Conservation (phyloP, 1,284 basidiomycete species). For the Pascua sp. region DNA sequence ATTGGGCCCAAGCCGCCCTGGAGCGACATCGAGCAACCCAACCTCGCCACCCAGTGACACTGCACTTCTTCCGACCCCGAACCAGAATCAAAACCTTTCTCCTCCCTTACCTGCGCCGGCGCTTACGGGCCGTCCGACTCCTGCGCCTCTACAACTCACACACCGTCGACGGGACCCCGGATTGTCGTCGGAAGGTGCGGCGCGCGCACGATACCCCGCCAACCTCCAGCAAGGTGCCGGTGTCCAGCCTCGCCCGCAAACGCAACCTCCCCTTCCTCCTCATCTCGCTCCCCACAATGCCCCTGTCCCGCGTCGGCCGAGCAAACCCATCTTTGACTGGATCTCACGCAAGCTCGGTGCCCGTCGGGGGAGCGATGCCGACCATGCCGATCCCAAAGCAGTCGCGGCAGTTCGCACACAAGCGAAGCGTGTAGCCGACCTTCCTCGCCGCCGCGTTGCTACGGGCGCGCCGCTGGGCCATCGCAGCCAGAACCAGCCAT, state of each 20-base stretch:
- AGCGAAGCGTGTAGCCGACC: not conserved
- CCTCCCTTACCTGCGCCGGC: not conserved
- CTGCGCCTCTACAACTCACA: not conserved
- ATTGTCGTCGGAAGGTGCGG: not conserved
- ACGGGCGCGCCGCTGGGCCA: conserved; percentile 36
- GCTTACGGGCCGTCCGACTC: not conserved
- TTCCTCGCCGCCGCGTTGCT: not conserved
- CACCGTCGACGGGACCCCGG: conserved; percentile 1
- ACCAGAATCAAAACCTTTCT: too few relatives aligned
- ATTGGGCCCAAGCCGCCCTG: too few relatives aligned
- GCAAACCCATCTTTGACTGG: conserved; percentile 84
- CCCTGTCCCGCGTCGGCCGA: conserved; percentile 2
- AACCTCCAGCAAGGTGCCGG: too few relatives aligned
- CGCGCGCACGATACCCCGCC: not conserved
- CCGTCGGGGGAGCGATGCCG: conserved; percentile 24
- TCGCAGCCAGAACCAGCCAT: not conserved
- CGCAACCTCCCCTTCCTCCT: too few relatives aligned
- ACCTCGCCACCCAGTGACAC: too few relatives aligned
- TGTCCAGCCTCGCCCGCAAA: too few relatives aligned
- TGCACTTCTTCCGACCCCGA: too few relatives aligned
- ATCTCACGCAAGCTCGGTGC: conserved; percentile 71
- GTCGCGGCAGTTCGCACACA: not conserved
- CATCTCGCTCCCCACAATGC: not conserved
- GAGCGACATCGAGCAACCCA: too few relatives aligned
- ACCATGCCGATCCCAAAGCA: conserved; percentile 8